These are phyloP conservation scores for Blastomyces emzantsi DNA, from an alignment of 2,329 filamentous ascomycete genomes.

Conservation along the genomic window DNA sequence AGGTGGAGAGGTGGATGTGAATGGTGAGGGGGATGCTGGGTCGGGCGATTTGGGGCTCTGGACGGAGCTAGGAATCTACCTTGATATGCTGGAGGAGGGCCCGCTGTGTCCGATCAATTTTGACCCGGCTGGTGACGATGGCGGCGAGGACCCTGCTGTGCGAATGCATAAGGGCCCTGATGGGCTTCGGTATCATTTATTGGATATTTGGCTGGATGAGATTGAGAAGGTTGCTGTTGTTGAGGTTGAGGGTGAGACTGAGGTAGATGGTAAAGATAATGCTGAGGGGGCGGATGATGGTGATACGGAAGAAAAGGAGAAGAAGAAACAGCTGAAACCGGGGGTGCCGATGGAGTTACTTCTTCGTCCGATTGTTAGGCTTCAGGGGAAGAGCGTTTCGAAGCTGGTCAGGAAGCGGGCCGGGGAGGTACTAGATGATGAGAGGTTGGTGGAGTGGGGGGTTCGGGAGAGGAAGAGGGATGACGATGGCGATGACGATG, in stretches of 20 bases:
- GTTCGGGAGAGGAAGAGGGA: conserved; percentile 33
- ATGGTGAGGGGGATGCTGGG: conserved; percentile 14
- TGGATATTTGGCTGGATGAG: conserved; percentile 92
- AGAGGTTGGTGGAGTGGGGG: conserved; percentile 58
- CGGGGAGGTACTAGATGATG: conserved; percentile 62
- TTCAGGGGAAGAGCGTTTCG: conserved; percentile 48
- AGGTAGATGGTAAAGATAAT: conserved; percentile 2
- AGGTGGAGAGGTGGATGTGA: conserved; percentile 15
- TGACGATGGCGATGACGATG: conserved; percentile 33
- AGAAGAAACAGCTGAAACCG: conserved; percentile 26
- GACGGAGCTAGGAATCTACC: conserved; percentile 29
- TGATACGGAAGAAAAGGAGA: neutral
- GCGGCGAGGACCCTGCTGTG: conserved; percentile 11
- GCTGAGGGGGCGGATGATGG: neutral
- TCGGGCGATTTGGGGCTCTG: conserved; percentile 18
- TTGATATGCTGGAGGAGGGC: conserved; percentile 33
- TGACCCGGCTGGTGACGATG: conserved; percentile 18
- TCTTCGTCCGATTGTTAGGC: conserved; percentile 37
- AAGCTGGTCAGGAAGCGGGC: conserved; percentile 65
- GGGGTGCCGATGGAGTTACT: conserved; percentile 35
- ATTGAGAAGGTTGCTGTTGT: conserved; percentile 57
- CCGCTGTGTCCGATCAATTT: conserved; percentile 35
- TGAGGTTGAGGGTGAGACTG: conserved; percentile 24
- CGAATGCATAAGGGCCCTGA: conserved; percentile 57
- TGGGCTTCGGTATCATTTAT: conserved; percentile 73